Base-by-base conservation (phyloP, 768 basidiomycete species). In the Podaxis rugospora region DNA sequence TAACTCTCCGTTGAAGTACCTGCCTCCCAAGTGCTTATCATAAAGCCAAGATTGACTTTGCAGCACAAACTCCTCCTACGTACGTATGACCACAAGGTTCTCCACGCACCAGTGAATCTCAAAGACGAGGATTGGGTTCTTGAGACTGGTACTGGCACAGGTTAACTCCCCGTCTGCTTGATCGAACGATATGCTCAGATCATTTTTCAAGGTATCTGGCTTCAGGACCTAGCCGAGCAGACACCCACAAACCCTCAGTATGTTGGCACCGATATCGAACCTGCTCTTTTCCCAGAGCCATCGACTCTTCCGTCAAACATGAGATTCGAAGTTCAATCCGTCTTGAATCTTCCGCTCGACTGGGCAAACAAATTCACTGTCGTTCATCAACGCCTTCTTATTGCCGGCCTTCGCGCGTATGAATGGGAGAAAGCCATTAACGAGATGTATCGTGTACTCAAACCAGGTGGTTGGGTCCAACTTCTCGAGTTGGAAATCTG, bases 371-470 rank as follows among this genome's bases (percentile, higher is more conserved):
- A 32, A 21, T 61, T 61, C 35, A 46, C 53, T 13, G 35, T 55
- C 18, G 60, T 55, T 27, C 51, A 61, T 18, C 60, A 61, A 46
- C 51, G 60, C n/a, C 53, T 61, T n/a, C 60, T 61, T n/a, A 47
- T 61, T n/a, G 44, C 40, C 3, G 51, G 23, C n/a, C 51, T 61
- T 7, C 51, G 52, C 11, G 18, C 18, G 3, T 42, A 53, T 23
- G 51, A 61, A 55, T 61, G 60, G 60, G 53, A 39, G 23, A 2
- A 53, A 14, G 60, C 60, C 7, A 40, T 55, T n/a, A 35, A 23
- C 42, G 52, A 61, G n/a, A 44, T 61, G 16, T 61, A 49, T 21
- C 51, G 52, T 23, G 60, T 61, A 5, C 51, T 61, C 10, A 37
- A 49, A 27, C 60, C 60, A 13, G 60, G 60, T 9, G 60, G 60